Conservation (phyloP, 305 asterid species). For the Rubia tinctorum region DNA sequence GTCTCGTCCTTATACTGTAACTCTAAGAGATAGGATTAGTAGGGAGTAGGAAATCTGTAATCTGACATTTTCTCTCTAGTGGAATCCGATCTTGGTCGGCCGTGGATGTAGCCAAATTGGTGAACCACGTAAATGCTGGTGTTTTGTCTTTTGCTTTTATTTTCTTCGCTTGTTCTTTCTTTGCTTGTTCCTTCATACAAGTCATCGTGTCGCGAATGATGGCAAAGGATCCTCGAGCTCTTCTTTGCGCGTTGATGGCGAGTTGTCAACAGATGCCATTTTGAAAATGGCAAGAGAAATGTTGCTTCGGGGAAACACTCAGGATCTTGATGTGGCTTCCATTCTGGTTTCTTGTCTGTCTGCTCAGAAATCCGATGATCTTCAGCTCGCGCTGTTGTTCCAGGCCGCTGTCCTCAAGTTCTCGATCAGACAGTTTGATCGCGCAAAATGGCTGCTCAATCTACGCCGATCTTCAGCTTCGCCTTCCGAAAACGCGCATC, state of each 20-base stretch:
- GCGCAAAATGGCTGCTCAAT: constrained; percentile 28
- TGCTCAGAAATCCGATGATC: constrained; percentile 12
- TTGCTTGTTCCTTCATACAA: background rate
- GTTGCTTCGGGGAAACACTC: background rate
- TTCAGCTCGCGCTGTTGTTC: constrained; percentile 29
- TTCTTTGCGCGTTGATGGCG: background rate
- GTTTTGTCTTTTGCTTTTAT: no score
- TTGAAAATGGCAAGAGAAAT: constrained; percentile 11
- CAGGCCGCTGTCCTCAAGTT: constrained; percentile 33
- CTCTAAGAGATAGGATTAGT: no score
- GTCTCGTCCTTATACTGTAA: no score
- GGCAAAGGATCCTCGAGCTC: background rate
- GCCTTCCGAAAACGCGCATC: constrained; percentile 18
- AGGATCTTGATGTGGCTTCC: background rate
- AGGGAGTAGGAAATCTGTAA: no score
- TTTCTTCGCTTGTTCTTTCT: no score
- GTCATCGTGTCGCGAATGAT: background rate
- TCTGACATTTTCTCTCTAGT: no score
- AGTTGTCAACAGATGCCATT: constrained; percentile 4
- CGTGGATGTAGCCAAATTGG: no score
- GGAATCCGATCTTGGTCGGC: no score
- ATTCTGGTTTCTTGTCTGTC: background rate
- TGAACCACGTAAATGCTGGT: no score
- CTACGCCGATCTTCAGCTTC: constrained; percentile 17
- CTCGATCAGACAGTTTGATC: constrained; percentile 20